A percentile compares a stretch with the other conserved stretches of the same genome.
phyloP scores from a whole-genome alignment of 2,329 filamentous ascomycete species.

The Gnomoniopsis sp. region DNA sequence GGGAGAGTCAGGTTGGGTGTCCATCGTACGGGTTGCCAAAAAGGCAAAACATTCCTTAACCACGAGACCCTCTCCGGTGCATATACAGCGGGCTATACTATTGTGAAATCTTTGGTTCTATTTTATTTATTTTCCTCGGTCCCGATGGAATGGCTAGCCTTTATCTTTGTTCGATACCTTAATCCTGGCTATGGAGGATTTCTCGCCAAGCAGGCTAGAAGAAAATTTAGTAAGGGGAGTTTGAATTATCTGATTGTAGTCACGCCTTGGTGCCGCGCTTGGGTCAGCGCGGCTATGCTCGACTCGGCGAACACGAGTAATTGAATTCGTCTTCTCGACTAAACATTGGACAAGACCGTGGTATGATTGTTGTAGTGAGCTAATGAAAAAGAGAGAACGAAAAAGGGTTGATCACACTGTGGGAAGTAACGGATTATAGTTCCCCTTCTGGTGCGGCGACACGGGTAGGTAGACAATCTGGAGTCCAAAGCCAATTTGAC shows the following conservation, averaged over 20 bases:
- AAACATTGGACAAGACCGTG: not conserved
- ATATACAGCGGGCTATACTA: conserved; percentile 11
- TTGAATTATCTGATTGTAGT: not conserved
- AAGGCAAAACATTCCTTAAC: not conserved
- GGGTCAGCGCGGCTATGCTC: no score
- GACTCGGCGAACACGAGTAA: not conserved
- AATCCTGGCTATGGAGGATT: not conserved
- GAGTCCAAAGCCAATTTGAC: no score
- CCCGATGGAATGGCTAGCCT: not conserved
- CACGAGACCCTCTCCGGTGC: conserved; percentile 1
- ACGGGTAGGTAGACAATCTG: no score
- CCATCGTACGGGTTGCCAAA: not conserved
- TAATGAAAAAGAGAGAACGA: not conserved
- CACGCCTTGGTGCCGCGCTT: not conserved
- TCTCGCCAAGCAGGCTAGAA: not conserved
- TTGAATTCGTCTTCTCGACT: not conserved
- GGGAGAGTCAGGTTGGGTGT: not conserved
- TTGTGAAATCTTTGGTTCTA: not conserved
- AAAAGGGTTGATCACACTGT: no score
- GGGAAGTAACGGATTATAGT: no score
- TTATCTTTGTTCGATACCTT: not conserved
- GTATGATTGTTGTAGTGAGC: not conserved
- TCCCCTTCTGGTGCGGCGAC: no score
- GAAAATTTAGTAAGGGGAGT: not conserved
- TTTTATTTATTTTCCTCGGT: not conserved